Base-by-base conservation (phyloP, 2,329 filamentous ascomycete species). In the Lachnellula willkommii region DNA sequence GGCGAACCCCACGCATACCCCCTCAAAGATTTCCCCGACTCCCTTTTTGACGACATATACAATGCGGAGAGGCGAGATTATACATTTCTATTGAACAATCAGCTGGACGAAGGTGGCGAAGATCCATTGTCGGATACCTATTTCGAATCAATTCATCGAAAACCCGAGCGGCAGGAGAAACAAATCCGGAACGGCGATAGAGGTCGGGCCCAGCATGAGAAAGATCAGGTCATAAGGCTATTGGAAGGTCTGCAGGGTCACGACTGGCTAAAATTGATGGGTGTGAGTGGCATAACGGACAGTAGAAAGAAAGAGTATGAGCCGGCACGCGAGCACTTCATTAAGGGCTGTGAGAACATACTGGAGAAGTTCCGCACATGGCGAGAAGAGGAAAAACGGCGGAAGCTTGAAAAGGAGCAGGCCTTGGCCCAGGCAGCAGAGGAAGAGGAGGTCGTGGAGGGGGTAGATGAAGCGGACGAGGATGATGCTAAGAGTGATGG, bases 221-320 rank as follows among this genome's bases (percentile, higher is more conserved):
- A 79, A 62, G 82, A 85, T 58, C 82, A 85, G 63, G 80, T 87
- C 42, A 79, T 83, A 53, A 77, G 83, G 36, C 71, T 87, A 15
- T 78, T 96, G 6, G 90, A 94, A 53, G 90, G 90, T 17, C 79
- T 99, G 1, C 88, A 90, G 69, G 89, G 93, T 2, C 90, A 89
- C 56, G 94, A 97, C 71, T 99, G 94, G 94, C 77, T 96, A 55
- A 86, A 89, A 59, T 82, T 92, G 4, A 91, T 99, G 84, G 94
- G 93, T 26, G 87, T 97, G 36, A 93, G 85, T 61, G 90, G 82
- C 20, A 75, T 66, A 39, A 95, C 90, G 0, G 92, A 96, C 67
- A 84, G 84, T 22, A 89, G 90, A 67, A 93, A 90, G 73, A 94
- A 88, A 70, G 82, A 87, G 32, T 96, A 90, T 71, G 90, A 96